These are phyloP conservation scores for Fusarium avenaceum DNA, from an alignment of 2,329 filamentous ascomycete species.

Conservation along the genomic window DNA sequence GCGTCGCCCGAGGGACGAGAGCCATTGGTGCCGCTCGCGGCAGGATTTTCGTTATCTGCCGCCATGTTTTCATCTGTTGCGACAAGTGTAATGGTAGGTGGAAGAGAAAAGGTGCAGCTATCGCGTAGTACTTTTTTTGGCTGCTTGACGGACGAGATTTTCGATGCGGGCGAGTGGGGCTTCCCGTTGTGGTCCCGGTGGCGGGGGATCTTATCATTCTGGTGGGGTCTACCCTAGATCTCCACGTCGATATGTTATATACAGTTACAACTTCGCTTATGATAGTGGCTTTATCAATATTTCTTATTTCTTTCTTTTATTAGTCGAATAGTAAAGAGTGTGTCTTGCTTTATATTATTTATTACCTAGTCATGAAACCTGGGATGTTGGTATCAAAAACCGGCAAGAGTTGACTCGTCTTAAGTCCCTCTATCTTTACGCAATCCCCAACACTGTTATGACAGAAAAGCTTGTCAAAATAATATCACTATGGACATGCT, in stretches of 20 bases:
- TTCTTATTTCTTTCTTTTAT: no score
- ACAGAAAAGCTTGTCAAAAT: no score
- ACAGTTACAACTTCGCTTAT: neutral
- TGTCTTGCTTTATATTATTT: no score
- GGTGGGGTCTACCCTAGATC: slow-evolving; percentile 32
- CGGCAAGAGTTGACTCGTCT: no score
- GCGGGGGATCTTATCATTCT: slow-evolving; percentile 29
- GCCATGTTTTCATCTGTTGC: slow-evolving; percentile 53
- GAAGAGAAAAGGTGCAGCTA: slow-evolving; percentile 14
- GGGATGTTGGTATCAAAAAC: no score
- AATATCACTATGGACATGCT: no score
- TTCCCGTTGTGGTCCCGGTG: slow-evolving; percentile 42
- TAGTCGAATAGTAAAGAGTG: no score
- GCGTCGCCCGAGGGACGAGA: slow-evolving; percentile 37
- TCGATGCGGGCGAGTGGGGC: slow-evolving; percentile 41
- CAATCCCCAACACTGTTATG: no score
- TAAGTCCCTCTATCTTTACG: no score
- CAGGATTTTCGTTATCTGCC: slow-evolving; percentile 50
- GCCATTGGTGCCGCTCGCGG: slow-evolving; percentile 43
- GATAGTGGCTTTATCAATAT: no score
- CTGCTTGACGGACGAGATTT: slow-evolving; percentile 40
- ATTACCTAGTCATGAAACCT: no score
- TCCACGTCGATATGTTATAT: neutral
- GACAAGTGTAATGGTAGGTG: slow-evolving; percentile 24
- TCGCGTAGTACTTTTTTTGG: slow-evolving; percentile 33